Conservation (phyloP, 176 grass and related monocot species). For the Aegilops speltoides region DNA sequence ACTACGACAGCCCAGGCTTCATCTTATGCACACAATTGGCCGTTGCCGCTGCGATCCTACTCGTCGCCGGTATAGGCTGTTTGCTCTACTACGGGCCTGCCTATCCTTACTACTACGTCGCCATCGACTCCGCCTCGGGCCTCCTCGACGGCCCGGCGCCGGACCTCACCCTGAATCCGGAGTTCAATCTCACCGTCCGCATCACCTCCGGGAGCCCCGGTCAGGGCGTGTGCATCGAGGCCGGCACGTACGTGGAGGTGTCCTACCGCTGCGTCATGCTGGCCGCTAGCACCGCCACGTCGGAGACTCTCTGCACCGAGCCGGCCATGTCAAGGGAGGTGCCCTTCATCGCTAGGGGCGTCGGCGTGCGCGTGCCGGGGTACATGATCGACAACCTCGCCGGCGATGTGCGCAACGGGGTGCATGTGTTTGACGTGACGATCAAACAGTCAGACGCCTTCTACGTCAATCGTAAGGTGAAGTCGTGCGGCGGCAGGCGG, state of each 20-base stretch:
- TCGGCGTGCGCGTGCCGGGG: neutral
- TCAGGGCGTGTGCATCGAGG: neutral
- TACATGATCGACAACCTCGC: conserved; percentile 10
- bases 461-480: neutral
- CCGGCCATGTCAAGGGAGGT: neutral
- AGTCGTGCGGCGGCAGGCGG: neutral
- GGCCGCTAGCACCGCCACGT: neutral
- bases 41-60: neutral
- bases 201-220: neutral
- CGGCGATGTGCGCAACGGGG: neutral
- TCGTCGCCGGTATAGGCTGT: neutral
- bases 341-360: neutral
- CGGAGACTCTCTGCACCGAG: neutral
- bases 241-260: neutral
- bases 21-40: neutral
- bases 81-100: neutral
- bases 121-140: neutral
- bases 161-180: neutral
- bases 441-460: neutral
- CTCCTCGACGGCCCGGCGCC: neutral
- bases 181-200: neutral
- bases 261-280: neutral
- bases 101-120: neutral
- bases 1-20: neutral
- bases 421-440: neutral